A percentile compares a stretch with the other conserved stretches of the same genome.
phyloP scores from a whole-genome alignment of 352 stramenopile species.

The Pythium guiyangense region DNA sequence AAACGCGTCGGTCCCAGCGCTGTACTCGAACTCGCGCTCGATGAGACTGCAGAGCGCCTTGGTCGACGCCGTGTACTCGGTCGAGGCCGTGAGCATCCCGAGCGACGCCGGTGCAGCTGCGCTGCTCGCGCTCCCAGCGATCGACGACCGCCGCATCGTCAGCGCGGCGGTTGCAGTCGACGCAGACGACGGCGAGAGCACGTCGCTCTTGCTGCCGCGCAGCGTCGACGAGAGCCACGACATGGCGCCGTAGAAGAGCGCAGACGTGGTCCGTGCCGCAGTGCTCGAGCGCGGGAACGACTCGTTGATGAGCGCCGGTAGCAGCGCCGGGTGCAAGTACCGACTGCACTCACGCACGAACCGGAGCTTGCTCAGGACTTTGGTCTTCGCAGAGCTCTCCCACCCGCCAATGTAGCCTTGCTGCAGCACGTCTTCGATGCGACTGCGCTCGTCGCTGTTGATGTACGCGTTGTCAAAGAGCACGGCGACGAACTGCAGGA shows the following conservation, averaged over 20 bases:
- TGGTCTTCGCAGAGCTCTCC: slow-evolving; percentile 61
- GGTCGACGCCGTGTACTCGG: slow-evolving; percentile 45
- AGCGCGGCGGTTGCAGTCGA: slow-evolving; percentile 37
- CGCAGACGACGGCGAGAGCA: slow-evolving; percentile 21
- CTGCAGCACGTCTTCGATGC: slow-evolving; percentile 73
- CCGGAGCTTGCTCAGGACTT: slow-evolving; percentile 60
- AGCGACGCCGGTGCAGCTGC: slow-evolving; percentile 33
- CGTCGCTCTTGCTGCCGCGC: slow-evolving; percentile 25
- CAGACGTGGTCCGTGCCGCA: slow-evolving; percentile 43
- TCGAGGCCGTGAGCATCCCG: slow-evolving; percentile 37
- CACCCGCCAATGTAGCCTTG: slow-evolving; percentile 79
- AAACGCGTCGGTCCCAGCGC: slow-evolving; percentile 30
- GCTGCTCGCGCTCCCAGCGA: slow-evolving; percentile 24
- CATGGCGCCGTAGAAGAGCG: slow-evolving; percentile 51
- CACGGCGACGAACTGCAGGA: slow-evolving; percentile 48
- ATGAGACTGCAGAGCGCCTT: slow-evolving; percentile 51
- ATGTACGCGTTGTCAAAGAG: slow-evolving; percentile 74
- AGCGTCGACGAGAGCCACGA: slow-evolving; percentile 59
- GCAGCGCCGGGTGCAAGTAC: slow-evolving; percentile 53
- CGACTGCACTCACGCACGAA: slow-evolving; percentile 76
- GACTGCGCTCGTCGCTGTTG: slow-evolving; percentile 59
- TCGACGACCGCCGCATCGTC: slow-evolving; percentile 44
- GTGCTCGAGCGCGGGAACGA: slow-evolving; percentile 43
- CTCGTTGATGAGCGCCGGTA: slow-evolving; percentile 64
- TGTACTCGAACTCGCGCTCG: slow-evolving; percentile 59